phyloP scores from a whole-genome alignment of 2,329 filamentous ascomycete genomes.

The Aspergillus flavus region DNA sequence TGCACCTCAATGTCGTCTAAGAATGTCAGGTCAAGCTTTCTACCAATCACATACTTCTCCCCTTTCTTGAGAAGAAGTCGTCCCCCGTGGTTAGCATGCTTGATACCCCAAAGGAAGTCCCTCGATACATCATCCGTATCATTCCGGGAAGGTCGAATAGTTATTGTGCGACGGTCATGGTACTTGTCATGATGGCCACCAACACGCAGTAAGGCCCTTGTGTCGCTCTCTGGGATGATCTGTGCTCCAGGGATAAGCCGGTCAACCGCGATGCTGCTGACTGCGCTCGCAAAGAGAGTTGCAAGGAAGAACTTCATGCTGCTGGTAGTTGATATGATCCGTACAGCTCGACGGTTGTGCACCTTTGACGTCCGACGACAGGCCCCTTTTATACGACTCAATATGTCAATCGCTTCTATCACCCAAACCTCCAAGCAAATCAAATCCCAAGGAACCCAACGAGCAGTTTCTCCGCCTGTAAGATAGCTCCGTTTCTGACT shows the following conservation, averaged over 20 bases:
- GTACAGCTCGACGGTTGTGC: background rate
- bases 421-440: background rate
- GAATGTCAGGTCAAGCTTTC: conserved; percentile 61
- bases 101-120: conserved; percentile 58
- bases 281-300: conserved; percentile 24
- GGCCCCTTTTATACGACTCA: conserved; percentile 4
- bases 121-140: conserved; percentile 60
- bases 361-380: background rate
- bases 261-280: conserved; percentile 21
- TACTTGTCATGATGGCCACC: conserved; percentile 30
- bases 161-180: conserved; percentile 48
- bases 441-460: background rate
- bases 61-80: conserved; percentile 57
- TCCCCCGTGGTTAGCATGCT: conserved; percentile 61
- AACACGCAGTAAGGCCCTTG: conserved; percentile 19
- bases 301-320: conserved; percentile 30
- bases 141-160: conserved; percentile 55
- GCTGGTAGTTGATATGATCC: background rate
- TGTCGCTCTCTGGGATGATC: conserved; percentile 28
- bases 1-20: conserved; percentile 60
- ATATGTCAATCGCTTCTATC: background rate
- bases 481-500: conserved; percentile 11
- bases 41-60: conserved; percentile 61
- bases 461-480: conserved; percentile 31
- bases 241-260: conserved; percentile 27